These are phyloP conservation scores for Boletus bicolor DNA, from an alignment of 768 basidiomycete species.

Conservation along the genomic window DNA sequence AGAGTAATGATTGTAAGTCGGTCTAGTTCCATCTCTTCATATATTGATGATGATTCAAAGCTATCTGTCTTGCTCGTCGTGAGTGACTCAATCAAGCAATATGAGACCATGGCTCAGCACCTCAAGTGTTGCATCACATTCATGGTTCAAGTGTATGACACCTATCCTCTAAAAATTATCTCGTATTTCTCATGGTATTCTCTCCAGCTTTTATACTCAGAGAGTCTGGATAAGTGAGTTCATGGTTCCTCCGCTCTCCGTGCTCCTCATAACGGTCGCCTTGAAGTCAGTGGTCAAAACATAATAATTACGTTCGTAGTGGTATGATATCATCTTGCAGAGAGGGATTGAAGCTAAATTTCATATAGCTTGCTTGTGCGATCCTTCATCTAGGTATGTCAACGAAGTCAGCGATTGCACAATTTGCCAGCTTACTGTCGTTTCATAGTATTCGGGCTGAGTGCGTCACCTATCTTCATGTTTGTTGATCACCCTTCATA, in stretches of 20 bases:
- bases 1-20: background rate
- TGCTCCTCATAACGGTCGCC: background rate
- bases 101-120: background rate
- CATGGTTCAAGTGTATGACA: conserved; percentile 13
- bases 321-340: conserved; percentile 3
- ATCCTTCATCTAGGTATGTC: conserved; percentile 11
- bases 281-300: conserved; percentile 13
- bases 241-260: background rate
- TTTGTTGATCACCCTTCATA: background rate
- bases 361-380: background rate
- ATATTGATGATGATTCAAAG: background rate
- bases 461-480: background rate
- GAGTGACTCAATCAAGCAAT: background rate
- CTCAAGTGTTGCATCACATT: conserved; percentile 13
- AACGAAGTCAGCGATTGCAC: background rate
- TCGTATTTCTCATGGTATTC: background rate
- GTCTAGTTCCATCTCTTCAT: background rate
- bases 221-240: conserved; percentile 24
- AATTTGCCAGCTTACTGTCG: background rate
- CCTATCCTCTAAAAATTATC: background rate
- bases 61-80: background rate
- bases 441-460: conserved; percentile 6
- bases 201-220: conserved; percentile 20
- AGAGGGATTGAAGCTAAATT: background rate
- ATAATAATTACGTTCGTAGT: conserved; percentile 10